These are phyloP conservation scores for Amauroascus verrucosus DNA, from an alignment of 2,329 filamentous ascomycete genomes.

Conservation along the genomic window DNA sequence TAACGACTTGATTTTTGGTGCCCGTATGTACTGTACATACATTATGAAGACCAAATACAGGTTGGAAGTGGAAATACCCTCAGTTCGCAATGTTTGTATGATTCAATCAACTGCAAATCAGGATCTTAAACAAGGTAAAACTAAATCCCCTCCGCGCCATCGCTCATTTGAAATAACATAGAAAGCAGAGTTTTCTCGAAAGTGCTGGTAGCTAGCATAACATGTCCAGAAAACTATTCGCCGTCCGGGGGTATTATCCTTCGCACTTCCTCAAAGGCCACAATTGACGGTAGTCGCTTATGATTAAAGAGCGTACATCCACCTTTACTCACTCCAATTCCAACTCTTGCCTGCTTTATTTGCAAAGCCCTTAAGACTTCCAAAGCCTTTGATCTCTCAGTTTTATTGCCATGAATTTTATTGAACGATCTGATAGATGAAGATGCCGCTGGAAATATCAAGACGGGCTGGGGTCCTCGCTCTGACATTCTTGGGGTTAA, in stretches of 20 bases:
- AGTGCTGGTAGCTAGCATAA: not conserved
- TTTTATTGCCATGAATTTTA: conserved; percentile 34
- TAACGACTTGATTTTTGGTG: too few species aligned
- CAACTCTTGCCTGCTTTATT: conserved; percentile 42
- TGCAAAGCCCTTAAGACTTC: conserved; percentile 39
- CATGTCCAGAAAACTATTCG: not conserved
- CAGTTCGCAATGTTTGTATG: too few species aligned
- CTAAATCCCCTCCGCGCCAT: not conserved
- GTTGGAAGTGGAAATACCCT: too few species aligned
- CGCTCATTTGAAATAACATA: not conserved
- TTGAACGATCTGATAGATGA: conserved; percentile 33
- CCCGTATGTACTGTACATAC: too few species aligned
- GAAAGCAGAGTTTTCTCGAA: not conserved
- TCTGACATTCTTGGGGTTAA: conserved; percentile 16
- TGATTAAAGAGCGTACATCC: conserved; percentile 46
- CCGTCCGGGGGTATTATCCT: conserved; percentile 21
- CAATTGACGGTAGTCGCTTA: conserved; percentile 41
- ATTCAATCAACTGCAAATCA: too few species aligned
- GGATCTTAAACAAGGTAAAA: not conserved
- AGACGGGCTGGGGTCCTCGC: conserved; percentile 23
- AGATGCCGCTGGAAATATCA: conserved; percentile 30
- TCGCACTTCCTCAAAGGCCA: conserved; percentile 42
- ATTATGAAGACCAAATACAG: too few species aligned
- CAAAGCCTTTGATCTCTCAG: conserved; percentile 38
- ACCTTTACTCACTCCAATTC: conserved; percentile 44